phyloP scores from a whole-genome alignment of 2,329 filamentous ascomycete species.

The Colletotrichum siamense region DNA sequence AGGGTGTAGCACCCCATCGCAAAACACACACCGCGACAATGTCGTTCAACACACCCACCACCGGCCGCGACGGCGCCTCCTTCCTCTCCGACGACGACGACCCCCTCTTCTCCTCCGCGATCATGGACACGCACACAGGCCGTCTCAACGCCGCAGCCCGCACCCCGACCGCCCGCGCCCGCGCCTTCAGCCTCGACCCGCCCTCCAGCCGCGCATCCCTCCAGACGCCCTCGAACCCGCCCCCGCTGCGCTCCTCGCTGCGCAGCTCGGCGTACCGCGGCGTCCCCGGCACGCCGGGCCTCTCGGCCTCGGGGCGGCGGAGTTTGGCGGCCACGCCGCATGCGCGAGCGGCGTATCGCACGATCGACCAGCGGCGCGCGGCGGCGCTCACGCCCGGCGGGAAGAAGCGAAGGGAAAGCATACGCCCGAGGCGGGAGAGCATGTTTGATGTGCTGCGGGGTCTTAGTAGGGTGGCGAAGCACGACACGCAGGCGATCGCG shows the following conservation, averaged over 20 bases:
- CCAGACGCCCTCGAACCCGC: constrained; percentile 10
- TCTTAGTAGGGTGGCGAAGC: constrained; percentile 60
- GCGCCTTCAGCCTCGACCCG: constrained; percentile 2
- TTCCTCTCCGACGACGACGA: constrained; percentile 29
- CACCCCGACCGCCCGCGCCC: neutral
- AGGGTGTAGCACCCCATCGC: neutral
- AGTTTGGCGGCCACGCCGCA: constrained; percentile 61
- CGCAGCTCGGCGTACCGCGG: constrained; percentile 41
- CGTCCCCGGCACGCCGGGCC: constrained; percentile 29
- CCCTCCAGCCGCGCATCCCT: constrained; percentile 7
- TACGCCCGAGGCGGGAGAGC: constrained; percentile 61
- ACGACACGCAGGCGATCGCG: constrained; percentile 48
- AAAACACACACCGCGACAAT: neutral
- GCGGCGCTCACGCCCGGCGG: constrained; percentile 66
- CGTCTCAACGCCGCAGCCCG: constrained; percentile 36
- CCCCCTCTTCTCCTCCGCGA: constrained; percentile 43
- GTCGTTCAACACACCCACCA: constrained; percentile 11
- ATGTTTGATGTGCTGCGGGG: constrained; percentile 58
- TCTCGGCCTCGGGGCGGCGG: constrained; percentile 50
- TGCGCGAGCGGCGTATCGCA: constrained; percentile 63
- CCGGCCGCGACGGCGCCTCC: neutral
- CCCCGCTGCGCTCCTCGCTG: constrained; percentile 21
- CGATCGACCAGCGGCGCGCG: constrained; percentile 63
- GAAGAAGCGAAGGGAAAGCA: constrained; percentile 58
- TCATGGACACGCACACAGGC: constrained; percentile 48